Evolutionary conservation across 305 asterid species (phyloP).

Genomic region (Fraxinus nigra): DNA sequence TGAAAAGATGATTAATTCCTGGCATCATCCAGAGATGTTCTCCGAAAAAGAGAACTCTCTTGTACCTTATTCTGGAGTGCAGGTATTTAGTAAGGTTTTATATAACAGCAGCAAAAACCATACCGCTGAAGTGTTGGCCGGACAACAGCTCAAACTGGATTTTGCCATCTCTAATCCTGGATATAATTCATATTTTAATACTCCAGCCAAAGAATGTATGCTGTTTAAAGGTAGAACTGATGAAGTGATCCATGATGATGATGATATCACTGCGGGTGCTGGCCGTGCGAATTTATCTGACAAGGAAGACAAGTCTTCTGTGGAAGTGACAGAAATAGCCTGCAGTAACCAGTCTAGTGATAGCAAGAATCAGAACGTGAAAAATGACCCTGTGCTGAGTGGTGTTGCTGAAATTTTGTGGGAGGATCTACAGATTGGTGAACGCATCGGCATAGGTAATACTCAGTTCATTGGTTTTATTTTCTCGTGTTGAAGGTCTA

Average conservation of each 20-base stretch:
- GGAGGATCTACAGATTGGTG: constrained; percentile 97
- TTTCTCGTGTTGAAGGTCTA: constrained; percentile 18
- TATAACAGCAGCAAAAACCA: constrained; percentile 23
- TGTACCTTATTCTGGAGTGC: constrained; percentile 47
- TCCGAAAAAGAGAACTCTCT: constrained; percentile 38
- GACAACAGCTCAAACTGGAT: constrained; percentile 33
- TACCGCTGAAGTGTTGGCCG: constrained; percentile 36
- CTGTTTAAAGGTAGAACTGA: constrained; percentile 30
- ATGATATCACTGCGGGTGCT: constrained; percentile 17
- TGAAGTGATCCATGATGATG: constrained; percentile 24
- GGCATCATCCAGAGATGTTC: constrained; percentile 28
- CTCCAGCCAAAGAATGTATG: constrained; percentile 35
- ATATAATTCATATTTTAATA: constrained; percentile 29
- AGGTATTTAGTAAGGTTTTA: constrained; percentile 27
- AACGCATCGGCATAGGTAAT: constrained; percentile 96
- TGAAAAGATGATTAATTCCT: constrained; percentile 33
- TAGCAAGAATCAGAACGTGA: constrained; percentile 40
- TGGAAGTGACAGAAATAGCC: constrained; percentile 33
- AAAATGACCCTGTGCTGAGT: constrained; percentile 59
- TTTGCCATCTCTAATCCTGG: constrained; percentile 25
- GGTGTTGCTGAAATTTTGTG: constrained; percentile 89
- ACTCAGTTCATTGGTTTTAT: constrained; percentile 10
- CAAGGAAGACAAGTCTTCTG: constrained; percentile 25
- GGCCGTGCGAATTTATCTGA: constrained; percentile 32
- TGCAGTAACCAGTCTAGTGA: constrained; percentile 39